These are phyloP conservation scores for Rhizopus arrhizus DNA, from an alignment of 371 early-diverging fungal species.

Conservation along the genomic window DNA sequence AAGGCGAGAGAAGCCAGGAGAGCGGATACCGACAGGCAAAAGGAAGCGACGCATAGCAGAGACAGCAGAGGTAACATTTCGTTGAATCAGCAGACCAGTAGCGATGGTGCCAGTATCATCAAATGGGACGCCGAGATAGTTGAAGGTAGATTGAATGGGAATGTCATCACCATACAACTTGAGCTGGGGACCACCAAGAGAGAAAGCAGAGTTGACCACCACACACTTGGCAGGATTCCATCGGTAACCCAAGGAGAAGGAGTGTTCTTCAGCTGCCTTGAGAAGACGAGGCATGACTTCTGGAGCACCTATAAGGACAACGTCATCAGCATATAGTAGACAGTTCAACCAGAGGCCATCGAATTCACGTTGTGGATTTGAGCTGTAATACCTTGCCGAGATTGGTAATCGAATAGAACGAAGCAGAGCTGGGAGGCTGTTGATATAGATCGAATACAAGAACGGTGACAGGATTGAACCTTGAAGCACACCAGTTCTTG, in stretches of 20 bases:
- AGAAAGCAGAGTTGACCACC: no score
- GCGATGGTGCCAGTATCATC: neutral
- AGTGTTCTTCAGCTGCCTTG: neutral
- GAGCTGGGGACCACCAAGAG: no score
- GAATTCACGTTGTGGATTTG: neutral
- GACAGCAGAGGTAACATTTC: neutral
- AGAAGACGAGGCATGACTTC: conserved; percentile 7
- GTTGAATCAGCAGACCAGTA: neutral
- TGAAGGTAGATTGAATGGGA: no score
- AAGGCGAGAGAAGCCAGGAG: conserved; percentile 6
- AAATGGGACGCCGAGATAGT: conserved; percentile 15
- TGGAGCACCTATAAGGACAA: conserved; percentile 9
- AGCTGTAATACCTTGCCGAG: neutral
- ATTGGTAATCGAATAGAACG: conserved; percentile 1
- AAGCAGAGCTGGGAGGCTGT: conserved; percentile 6
- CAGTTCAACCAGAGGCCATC: conserved; percentile 5
- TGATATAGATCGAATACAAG: conserved; percentile 27
- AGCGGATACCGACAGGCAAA: neutral
- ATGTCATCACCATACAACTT: no score
- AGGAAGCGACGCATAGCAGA: conserved; percentile 3
- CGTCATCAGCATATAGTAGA: conserved; percentile 21
- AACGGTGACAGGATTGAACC: conserved; percentile 24
- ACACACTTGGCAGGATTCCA: no score
- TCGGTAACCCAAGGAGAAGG: no score
- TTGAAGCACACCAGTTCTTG: conserved; percentile 20